Conservation (phyloP, 1,284 basidiomycete species). For the Ceratobasidium sp. region DNA sequence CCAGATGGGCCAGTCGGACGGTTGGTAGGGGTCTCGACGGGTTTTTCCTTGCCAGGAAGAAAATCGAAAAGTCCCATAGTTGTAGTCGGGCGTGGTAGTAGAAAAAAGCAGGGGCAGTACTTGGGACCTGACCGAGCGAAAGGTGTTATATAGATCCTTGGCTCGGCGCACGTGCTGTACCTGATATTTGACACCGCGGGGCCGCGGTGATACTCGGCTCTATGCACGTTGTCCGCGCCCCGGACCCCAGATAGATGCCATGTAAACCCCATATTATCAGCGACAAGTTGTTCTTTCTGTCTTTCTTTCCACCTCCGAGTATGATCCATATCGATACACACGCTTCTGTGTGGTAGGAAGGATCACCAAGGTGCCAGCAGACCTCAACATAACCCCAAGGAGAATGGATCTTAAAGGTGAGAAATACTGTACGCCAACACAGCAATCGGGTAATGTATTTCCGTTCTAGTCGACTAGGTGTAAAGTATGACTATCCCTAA, state of each 20-base stretch:
- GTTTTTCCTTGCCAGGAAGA: slow-evolving; percentile 31
- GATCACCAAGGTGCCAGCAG: not conserved
- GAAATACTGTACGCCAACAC: not conserved
- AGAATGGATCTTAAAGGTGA: not conserved
- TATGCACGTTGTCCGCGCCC: slow-evolving; percentile 15
- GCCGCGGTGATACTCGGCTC: slow-evolving; percentile 18
- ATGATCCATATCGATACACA: slow-evolving; percentile 7
- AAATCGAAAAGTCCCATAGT: slow-evolving; percentile 40
- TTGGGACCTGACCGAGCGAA: not conserved
- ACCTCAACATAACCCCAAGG: slow-evolving; percentile 21
- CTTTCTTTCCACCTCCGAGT: slow-evolving; percentile 4
- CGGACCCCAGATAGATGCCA: not conserved
- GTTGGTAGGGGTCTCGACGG: slow-evolving; percentile 20
- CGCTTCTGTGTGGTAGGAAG: slow-evolving; percentile 1
- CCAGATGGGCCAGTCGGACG: slow-evolving; percentile 19
- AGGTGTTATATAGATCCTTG: slow-evolving; percentile 26
- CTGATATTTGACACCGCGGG: slow-evolving; percentile 13
- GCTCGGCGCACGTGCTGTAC: slow-evolving; percentile 30
- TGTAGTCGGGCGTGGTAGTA: not conserved
- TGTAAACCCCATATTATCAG: not conserved
- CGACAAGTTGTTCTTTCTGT: not conserved
- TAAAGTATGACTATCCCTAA: not conserved
- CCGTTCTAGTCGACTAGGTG: not conserved
- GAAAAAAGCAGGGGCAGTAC: not conserved
- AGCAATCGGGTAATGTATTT: not conserved